Conservation (phyloP, 2,329 filamentous ascomycete species). For the Gaeumannomyces tritici region DNA sequence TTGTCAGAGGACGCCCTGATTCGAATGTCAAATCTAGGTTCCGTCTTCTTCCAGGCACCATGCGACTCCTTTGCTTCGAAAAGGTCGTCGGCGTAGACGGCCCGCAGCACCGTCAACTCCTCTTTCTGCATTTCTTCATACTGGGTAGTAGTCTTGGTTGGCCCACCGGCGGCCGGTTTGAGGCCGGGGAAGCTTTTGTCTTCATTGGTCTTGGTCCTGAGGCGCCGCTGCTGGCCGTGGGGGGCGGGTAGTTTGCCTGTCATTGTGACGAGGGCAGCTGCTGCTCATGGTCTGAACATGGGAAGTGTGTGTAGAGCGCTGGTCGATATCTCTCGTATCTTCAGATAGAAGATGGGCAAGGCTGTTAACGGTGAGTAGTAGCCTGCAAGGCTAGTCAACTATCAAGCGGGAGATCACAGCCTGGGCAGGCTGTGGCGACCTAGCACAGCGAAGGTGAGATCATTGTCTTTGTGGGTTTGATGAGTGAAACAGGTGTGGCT, state of each 20-base stretch:
- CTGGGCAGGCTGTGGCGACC: constrained; percentile 36
- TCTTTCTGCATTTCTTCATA: constrained; percentile 82
- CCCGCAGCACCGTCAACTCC: constrained; percentile 74
- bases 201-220: constrained; percentile 21
- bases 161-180: constrained; percentile 23
- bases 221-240: neutral
- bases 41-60: constrained; percentile 83
- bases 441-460: constrained; percentile 28
- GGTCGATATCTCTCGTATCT: neutral
- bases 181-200: constrained; percentile 44
- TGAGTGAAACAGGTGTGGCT: neutral
- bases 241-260: constrained; percentile 37
- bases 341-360: no score
- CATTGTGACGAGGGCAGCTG: constrained; percentile 28
- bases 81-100: constrained; percentile 88
- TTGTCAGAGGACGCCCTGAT: constrained; percentile 66
- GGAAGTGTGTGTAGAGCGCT: neutral
- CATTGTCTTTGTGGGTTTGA: constrained; percentile 22
- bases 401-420: constrained; percentile 36
- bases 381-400: neutral
- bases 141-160: constrained; percentile 32
- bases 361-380: no score
- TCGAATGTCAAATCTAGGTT: constrained; percentile 72
- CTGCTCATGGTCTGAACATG: neutral
- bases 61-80: constrained; percentile 60